Percentiles rank a stretch among this genome's conserved stretches.
Evolutionary conservation across 371 early-diverging fungal species (phyloP).

Genomic region (Mortierella sp.): DNA sequence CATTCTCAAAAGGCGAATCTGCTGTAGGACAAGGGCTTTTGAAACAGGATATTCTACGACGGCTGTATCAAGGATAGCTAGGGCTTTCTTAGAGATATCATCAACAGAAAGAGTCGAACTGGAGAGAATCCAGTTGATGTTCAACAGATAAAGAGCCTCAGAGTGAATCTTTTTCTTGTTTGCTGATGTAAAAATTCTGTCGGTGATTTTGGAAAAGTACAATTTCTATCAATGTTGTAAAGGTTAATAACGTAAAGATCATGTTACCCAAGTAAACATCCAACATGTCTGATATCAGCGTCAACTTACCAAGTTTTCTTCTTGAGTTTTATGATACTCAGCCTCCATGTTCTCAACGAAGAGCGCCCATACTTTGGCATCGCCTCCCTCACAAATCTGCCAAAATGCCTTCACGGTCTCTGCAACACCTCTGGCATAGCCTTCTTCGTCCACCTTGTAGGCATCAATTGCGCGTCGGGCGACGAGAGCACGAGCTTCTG

Average conservation of each 20-base stretch:
- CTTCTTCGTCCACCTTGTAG: conserved; percentile 56
- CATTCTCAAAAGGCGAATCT: conserved; percentile 42
- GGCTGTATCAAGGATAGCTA: conserved; percentile 59
- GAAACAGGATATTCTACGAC: conserved; percentile 58
- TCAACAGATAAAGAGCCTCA: conserved; percentile 60
- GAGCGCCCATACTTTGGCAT: conserved; percentile 67
- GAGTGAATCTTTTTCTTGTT: conserved; percentile 60
- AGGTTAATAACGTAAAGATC: too few relatives aligned
- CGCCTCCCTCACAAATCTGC: conserved; percentile 28
- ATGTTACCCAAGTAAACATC: too few relatives aligned
- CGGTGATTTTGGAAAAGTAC: conserved; percentile 63
- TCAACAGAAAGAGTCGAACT: conserved; percentile 58
- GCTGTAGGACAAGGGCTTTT: conserved; percentile 60
- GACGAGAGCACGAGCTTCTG: conserved; percentile 73
- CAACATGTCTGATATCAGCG: too few relatives aligned
- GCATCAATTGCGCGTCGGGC: conserved; percentile 66
- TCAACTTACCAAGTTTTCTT: conserved; percentile 66
- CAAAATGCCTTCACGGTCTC: conserved; percentile 47
- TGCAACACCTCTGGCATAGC: conserved; percentile 46
- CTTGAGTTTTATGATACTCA: conserved; percentile 62
- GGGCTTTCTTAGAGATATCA: conserved; percentile 41
- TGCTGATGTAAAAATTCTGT: conserved; percentile 61
- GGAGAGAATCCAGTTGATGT: conserved; percentile 52
- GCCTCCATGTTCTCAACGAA: conserved; percentile 72
- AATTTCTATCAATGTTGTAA: conserved; percentile 57